Conservation (phyloP, 1,284 basidiomycete genomes). For the Bondarzewia mesenterica region DNA sequence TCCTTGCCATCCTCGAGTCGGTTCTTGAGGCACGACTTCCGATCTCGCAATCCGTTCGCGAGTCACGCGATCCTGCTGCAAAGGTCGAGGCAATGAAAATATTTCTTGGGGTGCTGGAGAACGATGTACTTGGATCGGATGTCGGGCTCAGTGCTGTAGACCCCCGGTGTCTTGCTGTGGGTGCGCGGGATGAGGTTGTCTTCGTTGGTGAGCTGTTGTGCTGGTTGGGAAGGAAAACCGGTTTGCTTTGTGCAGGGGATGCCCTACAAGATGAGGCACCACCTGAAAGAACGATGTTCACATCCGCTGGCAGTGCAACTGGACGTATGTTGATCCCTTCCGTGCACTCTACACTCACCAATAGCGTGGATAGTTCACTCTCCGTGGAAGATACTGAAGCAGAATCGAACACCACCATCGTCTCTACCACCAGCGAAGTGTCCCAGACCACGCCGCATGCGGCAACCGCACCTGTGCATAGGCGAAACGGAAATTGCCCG, state of each 20-base stretch:
- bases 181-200: slow-evolving; percentile 54
- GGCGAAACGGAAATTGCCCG: slow-evolving; percentile 7
- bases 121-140: slow-evolving; percentile 50
- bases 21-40: slow-evolving; percentile 42
- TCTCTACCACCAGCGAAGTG: slow-evolving; percentile 21
- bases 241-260: slow-evolving; percentile 22
- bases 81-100: slow-evolving; percentile 62
- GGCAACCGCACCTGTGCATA: slow-evolving; percentile 1
- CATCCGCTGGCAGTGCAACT: background rate
- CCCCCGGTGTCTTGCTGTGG: slow-evolving; percentile 50
- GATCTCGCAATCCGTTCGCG: slow-evolving; percentile 32
- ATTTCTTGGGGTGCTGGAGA: slow-evolving; percentile 68
- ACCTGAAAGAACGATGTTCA: background rate
- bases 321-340: slow-evolving; percentile 21
- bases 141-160: slow-evolving; percentile 58
- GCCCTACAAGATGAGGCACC: background rate
- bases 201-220: slow-evolving; percentile 57
- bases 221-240: slow-evolving; percentile 46
- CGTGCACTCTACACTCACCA: slow-evolving; percentile 27
- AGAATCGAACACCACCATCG: slow-evolving; percentile 26
- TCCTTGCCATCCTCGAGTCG: slow-evolving; percentile 58
- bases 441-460: slow-evolving; percentile 7
- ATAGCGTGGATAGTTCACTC: slow-evolving; percentile 24
- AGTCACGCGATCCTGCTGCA: slow-evolving; percentile 28
- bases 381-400: slow-evolving; percentile 21